phyloP scores from a whole-genome alignment of 1,284 basidiomycete species.

The Sanghuangporus weigelae region DNA sequence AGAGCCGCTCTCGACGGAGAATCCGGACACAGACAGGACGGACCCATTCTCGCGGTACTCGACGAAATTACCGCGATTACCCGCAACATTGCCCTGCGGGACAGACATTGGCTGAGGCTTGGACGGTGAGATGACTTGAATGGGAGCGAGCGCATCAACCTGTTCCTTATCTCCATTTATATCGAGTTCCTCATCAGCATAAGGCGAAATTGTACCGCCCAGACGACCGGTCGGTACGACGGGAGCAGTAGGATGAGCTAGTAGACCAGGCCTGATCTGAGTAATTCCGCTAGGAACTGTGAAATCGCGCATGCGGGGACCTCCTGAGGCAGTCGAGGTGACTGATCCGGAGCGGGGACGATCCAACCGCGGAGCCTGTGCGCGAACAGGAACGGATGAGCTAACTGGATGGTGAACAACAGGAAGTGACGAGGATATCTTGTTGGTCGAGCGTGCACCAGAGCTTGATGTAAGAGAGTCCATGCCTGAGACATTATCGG shows the following conservation, averaged over 20 bases:
- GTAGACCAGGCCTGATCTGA: constrained; percentile 20
- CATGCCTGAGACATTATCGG: constrained; percentile 7
- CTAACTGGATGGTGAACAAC: constrained; percentile 22
- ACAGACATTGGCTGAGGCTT: constrained; percentile 16
- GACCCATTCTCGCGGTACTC: constrained; percentile 25
- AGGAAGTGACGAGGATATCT: constrained; percentile 10
- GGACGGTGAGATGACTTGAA: constrained; percentile 5
- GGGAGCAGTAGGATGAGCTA: constrained; percentile 19
- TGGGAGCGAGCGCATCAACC: neutral
- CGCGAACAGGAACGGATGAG: constrained; percentile 23
- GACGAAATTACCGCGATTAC: constrained; percentile 6
- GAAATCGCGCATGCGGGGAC: constrained; percentile 64
- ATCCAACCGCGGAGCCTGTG: constrained; percentile 24
- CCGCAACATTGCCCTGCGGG: neutral
- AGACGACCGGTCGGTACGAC: constrained; percentile 42
- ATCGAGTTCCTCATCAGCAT: constrained; percentile 7
- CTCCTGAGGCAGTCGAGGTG: constrained; percentile 29
- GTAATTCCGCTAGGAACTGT: constrained; percentile 36
- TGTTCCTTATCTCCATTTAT: neutral
- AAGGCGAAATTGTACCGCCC: constrained; percentile 6
- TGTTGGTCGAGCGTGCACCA: constrained; percentile 8
- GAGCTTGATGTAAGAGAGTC: constrained; percentile 1
- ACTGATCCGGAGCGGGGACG: constrained; percentile 32
- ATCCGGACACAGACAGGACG: constrained; percentile 25
- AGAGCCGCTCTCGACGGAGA: constrained; percentile 26